A percentile compares a stretch with the other conserved stretches of the same genome.
These are phyloP conservation scores for Termitomyces eurrhizus DNA, from an alignment of 768 basidiomycete species.

Conservation along the genomic window DNA sequence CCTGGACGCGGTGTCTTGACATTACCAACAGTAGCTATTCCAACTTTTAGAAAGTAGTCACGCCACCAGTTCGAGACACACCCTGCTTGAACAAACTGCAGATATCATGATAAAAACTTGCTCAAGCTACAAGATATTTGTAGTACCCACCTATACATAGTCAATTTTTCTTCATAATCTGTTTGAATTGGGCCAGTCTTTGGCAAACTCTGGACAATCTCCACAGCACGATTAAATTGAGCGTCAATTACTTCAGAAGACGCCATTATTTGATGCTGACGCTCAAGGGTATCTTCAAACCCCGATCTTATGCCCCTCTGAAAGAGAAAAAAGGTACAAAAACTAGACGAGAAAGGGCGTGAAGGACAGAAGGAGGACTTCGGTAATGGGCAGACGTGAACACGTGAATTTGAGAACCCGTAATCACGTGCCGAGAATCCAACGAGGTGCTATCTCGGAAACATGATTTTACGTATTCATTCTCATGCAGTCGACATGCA, in stretches of 20 bases:
- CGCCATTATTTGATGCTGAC: slow-evolving; percentile 39
- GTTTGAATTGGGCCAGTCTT: slow-evolving; percentile 96
- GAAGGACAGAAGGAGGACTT: neutral
- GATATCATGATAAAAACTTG: neutral
- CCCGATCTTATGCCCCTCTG: neutral
- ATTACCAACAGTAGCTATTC: slow-evolving; percentile 79
- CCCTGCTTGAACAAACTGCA: slow-evolving; percentile 90
- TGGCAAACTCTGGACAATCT: slow-evolving; percentile 89
- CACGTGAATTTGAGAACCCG: slow-evolving; percentile 5
- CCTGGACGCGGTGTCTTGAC: slow-evolving; percentile 75
- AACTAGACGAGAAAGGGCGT: neutral
- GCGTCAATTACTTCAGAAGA: slow-evolving; percentile 67
- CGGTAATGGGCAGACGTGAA: neutral
- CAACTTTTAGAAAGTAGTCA: slow-evolving; percentile 7
- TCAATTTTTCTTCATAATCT: slow-evolving; percentile 90
- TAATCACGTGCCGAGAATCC: neutral
- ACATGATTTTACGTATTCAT: neutral
- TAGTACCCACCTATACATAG: slow-evolving; percentile 76
- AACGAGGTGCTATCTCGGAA: neutral
- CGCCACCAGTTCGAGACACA: slow-evolving; percentile 24
- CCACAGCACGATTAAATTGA: slow-evolving; percentile 91
- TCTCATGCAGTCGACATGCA: neutral
- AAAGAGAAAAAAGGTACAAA: neutral
- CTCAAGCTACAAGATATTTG: neutral
- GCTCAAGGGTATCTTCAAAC: slow-evolving; percentile 2